Conservation (phyloP, 441 rosid genomes). For the Syzygium syzygioides region DNA sequence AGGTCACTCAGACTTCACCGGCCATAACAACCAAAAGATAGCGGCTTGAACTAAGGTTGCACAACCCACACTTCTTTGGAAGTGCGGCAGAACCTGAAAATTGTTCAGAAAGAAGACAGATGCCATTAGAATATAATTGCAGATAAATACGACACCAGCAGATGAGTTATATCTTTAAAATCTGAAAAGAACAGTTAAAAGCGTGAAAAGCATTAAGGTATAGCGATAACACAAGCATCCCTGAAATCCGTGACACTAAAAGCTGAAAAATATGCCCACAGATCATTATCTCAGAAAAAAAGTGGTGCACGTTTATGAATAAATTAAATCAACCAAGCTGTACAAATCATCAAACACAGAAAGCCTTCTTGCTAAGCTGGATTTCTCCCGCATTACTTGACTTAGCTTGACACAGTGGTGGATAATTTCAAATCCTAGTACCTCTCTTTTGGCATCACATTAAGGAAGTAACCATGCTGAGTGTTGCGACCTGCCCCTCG, state of each 20-base stretch:
- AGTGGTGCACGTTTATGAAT: background rate
- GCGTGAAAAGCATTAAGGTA: background rate
- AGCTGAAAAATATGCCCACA: background rate
- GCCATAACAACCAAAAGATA: constrained; percentile 29
- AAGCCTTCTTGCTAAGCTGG: background rate
- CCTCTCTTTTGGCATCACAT: background rate
- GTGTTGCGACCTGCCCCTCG: too few relatives aligned
- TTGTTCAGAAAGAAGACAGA: background rate
- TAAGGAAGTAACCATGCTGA: background rate
- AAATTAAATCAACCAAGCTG: too few relatives aligned
- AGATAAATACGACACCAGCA: background rate
- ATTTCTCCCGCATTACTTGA: background rate
- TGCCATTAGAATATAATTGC: background rate
- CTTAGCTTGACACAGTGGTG: background rate
- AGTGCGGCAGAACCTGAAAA: constrained; percentile 32
- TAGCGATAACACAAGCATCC: background rate
- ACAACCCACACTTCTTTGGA: constrained; percentile 22
- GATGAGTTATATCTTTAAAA: background rate
- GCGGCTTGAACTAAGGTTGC: constrained; percentile 12
- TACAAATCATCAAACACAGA: background rate
- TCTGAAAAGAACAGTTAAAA: background rate
- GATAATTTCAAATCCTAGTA: background rate
- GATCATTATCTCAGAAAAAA: background rate
- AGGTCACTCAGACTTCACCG: constrained; percentile 18
- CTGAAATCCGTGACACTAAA: background rate